phyloP scores from a whole-genome alignment of 192 early-diverging fungal genomes.

The Phycomyces nitens region DNA sequence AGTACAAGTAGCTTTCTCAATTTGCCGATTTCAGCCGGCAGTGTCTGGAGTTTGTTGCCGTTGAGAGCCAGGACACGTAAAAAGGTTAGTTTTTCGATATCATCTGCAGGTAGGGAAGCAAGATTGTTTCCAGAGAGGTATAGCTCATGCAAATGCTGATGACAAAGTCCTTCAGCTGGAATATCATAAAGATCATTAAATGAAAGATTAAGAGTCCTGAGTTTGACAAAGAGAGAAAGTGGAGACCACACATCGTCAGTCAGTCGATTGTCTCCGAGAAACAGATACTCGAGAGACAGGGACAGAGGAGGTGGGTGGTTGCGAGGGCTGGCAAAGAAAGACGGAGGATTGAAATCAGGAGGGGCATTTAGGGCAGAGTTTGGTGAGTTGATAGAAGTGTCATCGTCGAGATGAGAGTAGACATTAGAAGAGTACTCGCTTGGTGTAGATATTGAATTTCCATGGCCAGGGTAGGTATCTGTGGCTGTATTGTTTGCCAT shows the following conservation, averaged over 20 bases:
- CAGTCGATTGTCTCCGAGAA: constrained; percentile 77
- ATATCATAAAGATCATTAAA: constrained; percentile 84
- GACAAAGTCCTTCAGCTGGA: constrained; percentile 67
- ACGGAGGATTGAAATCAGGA: constrained; percentile 44
- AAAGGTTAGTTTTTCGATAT: constrained; percentile 69
- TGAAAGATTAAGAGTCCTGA: constrained; percentile 75
- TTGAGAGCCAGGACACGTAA: constrained; percentile 82
- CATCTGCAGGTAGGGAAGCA: constrained; percentile 78
- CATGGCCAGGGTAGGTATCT: constrained; percentile 10
- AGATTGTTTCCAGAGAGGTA: constrained; percentile 84
- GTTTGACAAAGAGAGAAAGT: constrained; percentile 66
- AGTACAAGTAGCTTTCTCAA: constrained; percentile 69
- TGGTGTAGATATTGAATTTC: background rate
- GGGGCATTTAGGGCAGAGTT: constrained; percentile 34
- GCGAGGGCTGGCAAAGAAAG: constrained; percentile 44
- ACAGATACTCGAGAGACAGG: constrained; percentile 57
- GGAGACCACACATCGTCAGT: constrained; percentile 78
- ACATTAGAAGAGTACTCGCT: background rate
- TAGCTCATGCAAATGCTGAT: constrained; percentile 70
- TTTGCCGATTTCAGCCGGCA: constrained; percentile 89
- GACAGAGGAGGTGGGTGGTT: constrained; percentile 55
- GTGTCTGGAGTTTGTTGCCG: constrained; percentile 83
- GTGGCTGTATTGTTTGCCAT: constrained; percentile 26
- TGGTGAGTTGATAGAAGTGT: background rate
- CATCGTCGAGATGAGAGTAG: constrained; percentile 24